Evolutionary conservation across 2,329 filamentous ascomycete genomes (phyloP).

Genomic region (Fusarium equiseti): DNA sequence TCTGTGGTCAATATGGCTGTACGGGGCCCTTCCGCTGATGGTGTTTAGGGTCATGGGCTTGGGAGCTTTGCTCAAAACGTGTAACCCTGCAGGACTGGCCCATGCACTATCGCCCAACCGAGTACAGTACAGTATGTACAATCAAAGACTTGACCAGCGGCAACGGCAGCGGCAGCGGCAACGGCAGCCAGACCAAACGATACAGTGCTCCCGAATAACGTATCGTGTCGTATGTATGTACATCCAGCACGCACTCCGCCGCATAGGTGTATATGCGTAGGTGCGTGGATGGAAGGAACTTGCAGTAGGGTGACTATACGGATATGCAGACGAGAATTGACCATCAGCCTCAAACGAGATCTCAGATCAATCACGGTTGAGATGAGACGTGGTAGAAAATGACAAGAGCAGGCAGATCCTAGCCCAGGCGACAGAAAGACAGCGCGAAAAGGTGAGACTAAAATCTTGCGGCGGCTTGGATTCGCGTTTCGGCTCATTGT

Average conservation of each 20-base stretch:
- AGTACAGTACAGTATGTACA: constrained; percentile 34
- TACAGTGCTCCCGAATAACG: not conserved
- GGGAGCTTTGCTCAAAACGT: constrained; percentile 42
- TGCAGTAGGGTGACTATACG: constrained; percentile 6
- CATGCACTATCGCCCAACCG: constrained; percentile 40
- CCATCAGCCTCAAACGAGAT: constrained; percentile 43
- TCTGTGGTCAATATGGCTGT: constrained; percentile 30
- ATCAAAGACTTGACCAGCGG: constrained; percentile 5
- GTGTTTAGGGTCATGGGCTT: constrained; percentile 30
- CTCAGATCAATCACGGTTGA: constrained; percentile 40
- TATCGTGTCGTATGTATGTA: not conserved
- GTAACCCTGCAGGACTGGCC: constrained; percentile 43
- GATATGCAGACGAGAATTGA: constrained; percentile 44
- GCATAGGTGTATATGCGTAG: not conserved
- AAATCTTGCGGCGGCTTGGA: constrained; percentile 18
- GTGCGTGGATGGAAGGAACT: constrained; percentile 1
- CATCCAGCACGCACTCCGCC: not conserved
- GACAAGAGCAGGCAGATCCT: constrained; percentile 32
- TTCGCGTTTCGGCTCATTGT: constrained; percentile 27
- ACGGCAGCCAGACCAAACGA: not conserved
- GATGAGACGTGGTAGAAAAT: constrained; percentile 36
- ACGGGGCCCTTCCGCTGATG: constrained; percentile 6
- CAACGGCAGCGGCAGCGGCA: not conserved
- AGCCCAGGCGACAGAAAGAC: constrained; percentile 5
- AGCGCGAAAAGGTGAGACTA: constrained; percentile 35